A percentile compares a stretch with the other conserved stretches of the same genome.
phyloP scores from a whole-genome alignment of 202 grass and related monocot genomes.

The Dendrocalamus latiflorus region DNA sequence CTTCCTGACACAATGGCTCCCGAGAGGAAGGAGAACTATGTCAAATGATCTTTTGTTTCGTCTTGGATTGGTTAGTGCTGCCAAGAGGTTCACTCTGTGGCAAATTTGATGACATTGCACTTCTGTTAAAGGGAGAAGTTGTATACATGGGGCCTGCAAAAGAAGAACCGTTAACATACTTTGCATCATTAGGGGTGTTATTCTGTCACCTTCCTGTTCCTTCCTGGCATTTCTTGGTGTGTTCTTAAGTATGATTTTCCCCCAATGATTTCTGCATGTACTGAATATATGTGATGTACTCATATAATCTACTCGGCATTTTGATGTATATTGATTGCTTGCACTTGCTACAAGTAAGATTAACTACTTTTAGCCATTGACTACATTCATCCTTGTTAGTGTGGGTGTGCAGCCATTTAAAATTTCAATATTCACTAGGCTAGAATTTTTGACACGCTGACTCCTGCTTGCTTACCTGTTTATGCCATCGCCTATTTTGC shows the following conservation, averaged over 20 bases:
- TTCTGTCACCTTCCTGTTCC: background rate
- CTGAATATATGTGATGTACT: background rate
- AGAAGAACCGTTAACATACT: slow-evolving; percentile 78
- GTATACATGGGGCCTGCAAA: slow-evolving; percentile 86
- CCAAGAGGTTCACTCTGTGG: slow-evolving; percentile 79
- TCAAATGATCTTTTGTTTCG: slow-evolving; percentile 67
- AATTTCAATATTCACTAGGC: background rate
- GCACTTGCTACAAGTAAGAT: background rate
- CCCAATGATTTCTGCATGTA: background rate
- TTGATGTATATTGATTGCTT: background rate
- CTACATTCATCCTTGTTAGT: background rate
- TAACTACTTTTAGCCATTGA: background rate
- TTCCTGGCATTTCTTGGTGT: background rate
- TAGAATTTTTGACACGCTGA: background rate
- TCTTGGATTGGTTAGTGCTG: slow-evolving; percentile 63
- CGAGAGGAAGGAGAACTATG: slow-evolving; percentile 64
- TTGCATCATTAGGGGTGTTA: slow-evolving; percentile 70
- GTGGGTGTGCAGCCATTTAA: background rate
- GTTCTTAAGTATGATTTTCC: background rate
- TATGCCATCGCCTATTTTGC: background rate
- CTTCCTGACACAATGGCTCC: slow-evolving; percentile 52
- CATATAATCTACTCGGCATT: background rate
- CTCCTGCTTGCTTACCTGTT: slow-evolving; percentile 1
- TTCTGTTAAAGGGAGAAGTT: slow-evolving; percentile 76
- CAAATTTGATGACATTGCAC: slow-evolving; percentile 94